Evolutionary conservation across 371 early-diverging fungal species (phyloP).

Genomic region (Dipsacomyces acuminosporus): DNA sequence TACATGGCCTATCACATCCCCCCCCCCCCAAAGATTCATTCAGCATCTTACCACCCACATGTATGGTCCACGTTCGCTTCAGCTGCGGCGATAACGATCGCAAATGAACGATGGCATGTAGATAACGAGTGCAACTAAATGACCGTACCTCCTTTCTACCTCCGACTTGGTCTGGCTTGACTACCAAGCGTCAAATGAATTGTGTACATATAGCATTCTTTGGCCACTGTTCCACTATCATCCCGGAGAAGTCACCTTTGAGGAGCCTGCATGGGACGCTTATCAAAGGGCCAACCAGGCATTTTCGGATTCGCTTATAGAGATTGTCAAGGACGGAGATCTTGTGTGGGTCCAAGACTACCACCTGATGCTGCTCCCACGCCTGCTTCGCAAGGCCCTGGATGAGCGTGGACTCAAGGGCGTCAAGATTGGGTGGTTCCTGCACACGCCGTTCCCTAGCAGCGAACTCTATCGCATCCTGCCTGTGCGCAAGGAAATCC

Average conservation of each 20-base stretch:
- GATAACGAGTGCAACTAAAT: no score
- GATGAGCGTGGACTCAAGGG: conserved; percentile 51
- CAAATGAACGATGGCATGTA: no score
- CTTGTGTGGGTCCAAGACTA: conserved; percentile 99
- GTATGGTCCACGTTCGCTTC: no score
- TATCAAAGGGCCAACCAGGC: conserved; percentile 88
- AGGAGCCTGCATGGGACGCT: conserved; percentile 91
- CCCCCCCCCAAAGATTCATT: no score
- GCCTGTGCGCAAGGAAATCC: conserved; percentile 86
- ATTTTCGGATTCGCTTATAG: conserved; percentile 85
- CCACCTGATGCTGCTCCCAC: conserved; percentile 97
- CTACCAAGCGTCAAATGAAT: no score
- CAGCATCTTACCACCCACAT: no score
- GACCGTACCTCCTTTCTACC: no score
- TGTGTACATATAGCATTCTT: conserved; percentile 66
- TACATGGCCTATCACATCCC: no score
- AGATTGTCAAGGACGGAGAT: conserved; percentile 85
- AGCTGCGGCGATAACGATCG: no score
- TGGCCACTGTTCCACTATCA: conserved; percentile 99
- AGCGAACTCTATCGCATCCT: conserved; percentile 90
- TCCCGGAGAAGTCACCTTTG: conserved; percentile 93
- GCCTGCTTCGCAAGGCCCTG: conserved; percentile 67
- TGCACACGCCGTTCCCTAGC: conserved; percentile 98
- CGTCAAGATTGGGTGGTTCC: conserved; percentile 97
- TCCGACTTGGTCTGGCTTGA: no score